Conservation (phyloP, 1,284 basidiomycete genomes). For the Cystobasidium slooffiae region DNA sequence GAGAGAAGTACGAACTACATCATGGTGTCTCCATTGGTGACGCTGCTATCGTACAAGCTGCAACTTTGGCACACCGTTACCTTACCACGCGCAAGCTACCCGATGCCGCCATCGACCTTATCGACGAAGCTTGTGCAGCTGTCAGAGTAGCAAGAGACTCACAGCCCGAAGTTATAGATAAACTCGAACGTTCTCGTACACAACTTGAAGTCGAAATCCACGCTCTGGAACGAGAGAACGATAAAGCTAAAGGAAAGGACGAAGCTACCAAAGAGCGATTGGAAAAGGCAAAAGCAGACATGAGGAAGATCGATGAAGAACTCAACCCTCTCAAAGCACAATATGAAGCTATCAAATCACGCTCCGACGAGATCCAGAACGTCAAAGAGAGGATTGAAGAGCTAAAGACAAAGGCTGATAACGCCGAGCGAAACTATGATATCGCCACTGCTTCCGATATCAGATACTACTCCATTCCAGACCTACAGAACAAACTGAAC, state of each 20-base stretch:
- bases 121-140: constrained; percentile 87
- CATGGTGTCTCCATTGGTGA: constrained; percentile 92
- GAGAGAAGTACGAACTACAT: constrained; percentile 69
- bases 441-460: constrained; percentile 79
- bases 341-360: constrained; percentile 86
- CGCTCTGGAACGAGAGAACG: constrained; percentile 69
- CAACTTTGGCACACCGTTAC: constrained; percentile 91
- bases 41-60: constrained; percentile 84
- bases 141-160: constrained; percentile 94
- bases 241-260: constrained; percentile 76
- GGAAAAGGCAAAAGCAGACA: constrained; percentile 73
- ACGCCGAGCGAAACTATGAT: constrained; percentile 81
- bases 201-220: constrained; percentile 96
- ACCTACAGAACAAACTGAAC: constrained; percentile 75
- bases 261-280: constrained; percentile 85
- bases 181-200: constrained; percentile 87
- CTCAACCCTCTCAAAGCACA: constrained; percentile 84
- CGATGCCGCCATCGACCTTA: constrained; percentile 58
- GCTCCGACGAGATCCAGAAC: constrained; percentile 81
- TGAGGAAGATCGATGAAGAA: constrained; percentile 85
- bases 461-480: constrained; percentile 89
- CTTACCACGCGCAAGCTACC: constrained; percentile 60
- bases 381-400: constrained; percentile 87
- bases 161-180: constrained; percentile 90
- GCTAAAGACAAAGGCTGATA: constrained; percentile 87